phyloP scores from a whole-genome alignment of 345 rosid species.

The Pistacia vera region DNA sequence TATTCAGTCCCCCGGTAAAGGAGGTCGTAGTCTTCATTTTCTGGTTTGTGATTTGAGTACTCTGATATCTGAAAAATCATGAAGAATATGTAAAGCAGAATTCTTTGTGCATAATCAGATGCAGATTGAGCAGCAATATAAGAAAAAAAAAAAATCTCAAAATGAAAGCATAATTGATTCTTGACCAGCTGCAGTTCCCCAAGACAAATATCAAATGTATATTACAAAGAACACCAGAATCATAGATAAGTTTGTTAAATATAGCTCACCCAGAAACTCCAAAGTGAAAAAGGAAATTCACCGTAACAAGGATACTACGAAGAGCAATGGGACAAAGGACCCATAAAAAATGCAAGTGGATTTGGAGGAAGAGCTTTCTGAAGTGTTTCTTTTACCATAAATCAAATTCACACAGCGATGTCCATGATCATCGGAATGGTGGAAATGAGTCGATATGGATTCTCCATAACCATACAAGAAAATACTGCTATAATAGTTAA shows the following conservation, averaged over 20 bases:
- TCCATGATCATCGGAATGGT: background rate
- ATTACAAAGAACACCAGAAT: background rate
- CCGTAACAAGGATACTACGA: background rate
- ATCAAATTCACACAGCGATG: background rate
- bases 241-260: background rate
- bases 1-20: slow-evolving; percentile 41
- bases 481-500: background rate
- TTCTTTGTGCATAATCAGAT: background rate
- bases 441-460: background rate
- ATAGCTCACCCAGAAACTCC: background rate
- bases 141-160: too few relatives aligned
- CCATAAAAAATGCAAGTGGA: too few relatives aligned
- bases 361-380: background rate
- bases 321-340: background rate
- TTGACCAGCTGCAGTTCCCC: background rate
- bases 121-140: background rate
- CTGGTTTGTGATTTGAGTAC: slow-evolving; percentile 45
- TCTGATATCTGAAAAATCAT: slow-evolving; percentile 40
- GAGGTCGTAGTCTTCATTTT: slow-evolving; percentile 37
- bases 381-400: background rate
- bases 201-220: background rate
- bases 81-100: slow-evolving; percentile 20
- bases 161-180: background rate
- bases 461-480: background rate
- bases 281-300: background rate